Percentiles rank a stretch among this genome's conserved stretches.
Evolutionary conservation across 2,329 filamentous ascomycete genomes (phyloP).

Genomic region (Aspergillus persii): DNA sequence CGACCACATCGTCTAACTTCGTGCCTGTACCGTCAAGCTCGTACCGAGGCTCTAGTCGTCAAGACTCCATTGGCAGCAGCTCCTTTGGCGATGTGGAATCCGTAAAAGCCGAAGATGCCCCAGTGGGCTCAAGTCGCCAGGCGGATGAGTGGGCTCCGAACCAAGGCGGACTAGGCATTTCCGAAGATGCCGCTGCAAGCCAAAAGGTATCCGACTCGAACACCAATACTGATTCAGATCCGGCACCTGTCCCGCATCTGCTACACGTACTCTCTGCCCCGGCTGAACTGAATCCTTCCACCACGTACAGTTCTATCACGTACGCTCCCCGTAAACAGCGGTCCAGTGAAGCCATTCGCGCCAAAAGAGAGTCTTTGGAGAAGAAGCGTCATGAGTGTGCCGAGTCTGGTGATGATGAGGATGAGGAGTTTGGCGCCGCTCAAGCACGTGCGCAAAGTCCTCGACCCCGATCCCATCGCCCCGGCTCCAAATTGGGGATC

Average conservation of each 20-base stretch:
- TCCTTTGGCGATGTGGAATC: conserved; percentile 85
- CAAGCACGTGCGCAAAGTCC: conserved; percentile 52
- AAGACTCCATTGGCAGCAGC: conserved; percentile 80
- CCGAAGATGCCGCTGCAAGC: conserved; percentile 50
- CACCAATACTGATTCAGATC: conserved; percentile 7
- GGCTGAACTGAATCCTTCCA: conserved; percentile 55
- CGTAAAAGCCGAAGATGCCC: conserved; percentile 72
- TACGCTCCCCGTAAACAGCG: conserved; percentile 60
- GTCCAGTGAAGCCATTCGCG: conserved; percentile 70
- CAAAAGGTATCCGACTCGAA: conserved; percentile 23
- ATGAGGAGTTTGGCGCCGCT: conserved; percentile 74
- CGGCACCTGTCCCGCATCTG: conserved; percentile 52
- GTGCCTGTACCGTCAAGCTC: conserved; percentile 69
- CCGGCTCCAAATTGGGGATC: conserved; percentile 84
- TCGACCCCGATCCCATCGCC: conserved; percentile 55
- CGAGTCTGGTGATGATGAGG: conserved; percentile 92
- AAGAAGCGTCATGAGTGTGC: conserved; percentile 69
- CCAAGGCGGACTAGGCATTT: conserved; percentile 75
- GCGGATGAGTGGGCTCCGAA: conserved; percentile 68
- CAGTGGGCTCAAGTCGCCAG: conserved; percentile 72
- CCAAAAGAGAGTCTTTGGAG: conserved; percentile 73
- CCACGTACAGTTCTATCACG: conserved; percentile 39
- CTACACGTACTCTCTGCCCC: conserved; percentile 65
- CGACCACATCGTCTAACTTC: conserved; percentile 73
- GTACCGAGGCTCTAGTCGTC: conserved; percentile 74